Evolutionary conservation across 108 stramenopile species (phyloP), one percentile per base, ranked within the genome.

Genomic region (Fragilariopsis cylindrus): DNA sequence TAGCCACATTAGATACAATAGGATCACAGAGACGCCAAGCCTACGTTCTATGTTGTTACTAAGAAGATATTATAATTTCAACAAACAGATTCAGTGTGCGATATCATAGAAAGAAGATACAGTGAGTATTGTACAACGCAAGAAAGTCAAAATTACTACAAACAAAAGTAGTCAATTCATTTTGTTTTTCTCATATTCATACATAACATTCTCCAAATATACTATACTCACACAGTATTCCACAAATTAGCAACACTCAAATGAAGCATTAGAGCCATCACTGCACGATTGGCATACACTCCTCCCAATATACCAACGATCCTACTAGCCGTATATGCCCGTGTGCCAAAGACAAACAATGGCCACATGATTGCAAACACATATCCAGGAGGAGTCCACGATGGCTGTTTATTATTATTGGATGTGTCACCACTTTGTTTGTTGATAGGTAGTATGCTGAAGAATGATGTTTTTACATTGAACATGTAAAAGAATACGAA

Each of bases 341-440:
- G 65, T 11, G 43, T 45, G 13, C 65, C 65, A 66, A 66, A 66
- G 9, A 66, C 65, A 66, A 66, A 66, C 13, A 66, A 18, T 18
- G 65, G 65, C 65, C 65, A 66, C 65, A 66, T 66, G 42, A 66
- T 12, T 40, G 44, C 65, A 66, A 66, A 66, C 13, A 66, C 65
- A 13, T 11, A 66, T 13, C 65, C 65, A 43, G 65, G 65, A 11
- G 65, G 65, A 11, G 65, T 66, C 65, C 65, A 66, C 12, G 65
- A 66, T 45, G 65, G 65, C 46, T 19, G 11, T 15, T 41, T 66
- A 12, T 44, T 9, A 39, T 45, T 45, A 13, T 41, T 12, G 43
- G 21, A 21, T 21, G 21, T 21, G 11, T 45, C 18, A 11, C 65
- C 39, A 11, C 42, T 11, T 41, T 11, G 39, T 19, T 19, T 21